phyloP scores from a whole-genome alignment of 2,329 filamentous ascomycete species.

The Pseudocercospora musae region DNA sequence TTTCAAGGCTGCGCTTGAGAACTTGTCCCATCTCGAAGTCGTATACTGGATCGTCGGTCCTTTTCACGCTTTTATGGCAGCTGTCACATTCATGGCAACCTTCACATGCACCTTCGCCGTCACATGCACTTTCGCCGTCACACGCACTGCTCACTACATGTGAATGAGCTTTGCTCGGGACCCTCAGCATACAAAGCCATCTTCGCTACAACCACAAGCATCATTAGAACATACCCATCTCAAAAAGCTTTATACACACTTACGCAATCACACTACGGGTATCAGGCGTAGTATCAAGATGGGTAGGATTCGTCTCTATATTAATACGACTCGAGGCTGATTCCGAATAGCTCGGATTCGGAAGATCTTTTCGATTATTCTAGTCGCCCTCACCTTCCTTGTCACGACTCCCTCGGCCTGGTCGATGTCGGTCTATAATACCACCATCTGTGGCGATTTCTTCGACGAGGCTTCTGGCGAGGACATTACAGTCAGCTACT shows the following conservation, averaged over 20 bases:
- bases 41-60: too few species aligned
- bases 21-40: too few species aligned
- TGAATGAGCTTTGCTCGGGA: not conserved
- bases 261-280: not conserved
- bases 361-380: not conserved
- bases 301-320: not conserved
- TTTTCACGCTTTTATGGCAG: not conserved
- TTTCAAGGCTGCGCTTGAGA: too few species aligned
- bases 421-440: conserved; percentile 1
- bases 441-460: not conserved
- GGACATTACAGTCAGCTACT: not conserved
- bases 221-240: not conserved
- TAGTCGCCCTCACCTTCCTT: not conserved
- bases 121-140: not conserved
- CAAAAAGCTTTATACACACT: not conserved
- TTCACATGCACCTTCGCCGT: not conserved
- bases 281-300: not conserved
- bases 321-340: not conserved
- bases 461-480: not conserved
- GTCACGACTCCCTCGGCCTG: not conserved
- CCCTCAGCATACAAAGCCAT: not conserved
- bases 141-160: not conserved
- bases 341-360: not conserved
- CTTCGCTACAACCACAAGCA: not conserved
- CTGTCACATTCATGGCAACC: not conserved